Conservation (phyloP, 495 filamentous ascomycete genomes). For the Penicillium pulvis region DNA sequence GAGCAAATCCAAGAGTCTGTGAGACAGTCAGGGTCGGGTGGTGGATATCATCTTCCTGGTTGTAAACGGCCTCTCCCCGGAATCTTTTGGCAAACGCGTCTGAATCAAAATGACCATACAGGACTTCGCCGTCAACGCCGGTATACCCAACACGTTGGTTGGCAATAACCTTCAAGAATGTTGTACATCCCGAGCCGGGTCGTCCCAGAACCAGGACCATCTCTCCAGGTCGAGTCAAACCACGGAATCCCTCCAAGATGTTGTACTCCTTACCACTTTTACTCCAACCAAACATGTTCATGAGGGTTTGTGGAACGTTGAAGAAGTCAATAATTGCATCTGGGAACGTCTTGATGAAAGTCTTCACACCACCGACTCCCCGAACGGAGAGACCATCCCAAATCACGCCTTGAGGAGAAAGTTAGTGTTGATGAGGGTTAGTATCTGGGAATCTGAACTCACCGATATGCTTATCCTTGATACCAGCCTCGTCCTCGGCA, state of each 20-base stretch:
- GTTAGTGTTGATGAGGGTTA: background rate
- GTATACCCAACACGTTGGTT: slow-evolving; percentile 84
- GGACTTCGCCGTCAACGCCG: slow-evolving; percentile 71
- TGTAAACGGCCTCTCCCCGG: slow-evolving; percentile 84
- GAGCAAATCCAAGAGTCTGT: slow-evolving; percentile 79
- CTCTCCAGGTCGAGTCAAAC: slow-evolving; percentile 73
- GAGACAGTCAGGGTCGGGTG: slow-evolving; percentile 80
- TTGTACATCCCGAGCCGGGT: slow-evolving; percentile 85
- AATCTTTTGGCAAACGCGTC: slow-evolving; percentile 64
- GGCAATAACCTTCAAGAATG: slow-evolving; percentile 81
- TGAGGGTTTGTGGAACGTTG: slow-evolving; percentile 63
- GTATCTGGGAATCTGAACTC: slow-evolving; percentile 2
- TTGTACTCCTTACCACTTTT: slow-evolving; percentile 67
- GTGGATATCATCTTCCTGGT: slow-evolving; percentile 81
- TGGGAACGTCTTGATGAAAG: slow-evolving; percentile 80
- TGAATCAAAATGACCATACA: slow-evolving; percentile 72
- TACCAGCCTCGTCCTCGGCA: slow-evolving; percentile 74
- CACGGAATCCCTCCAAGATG: slow-evolving; percentile 56
- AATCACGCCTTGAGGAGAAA: slow-evolving; percentile 56
- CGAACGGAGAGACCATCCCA: slow-evolving; percentile 79
- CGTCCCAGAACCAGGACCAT: slow-evolving; percentile 89
- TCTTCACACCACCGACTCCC: slow-evolving; percentile 74
- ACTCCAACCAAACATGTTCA: slow-evolving; percentile 58
- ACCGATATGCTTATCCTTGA: slow-evolving; percentile 75
- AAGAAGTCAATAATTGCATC: slow-evolving; percentile 78